Base-by-base conservation (phyloP, 2,329 filamentous ascomycete genomes). In the Exserohilum rostratum region DNA sequence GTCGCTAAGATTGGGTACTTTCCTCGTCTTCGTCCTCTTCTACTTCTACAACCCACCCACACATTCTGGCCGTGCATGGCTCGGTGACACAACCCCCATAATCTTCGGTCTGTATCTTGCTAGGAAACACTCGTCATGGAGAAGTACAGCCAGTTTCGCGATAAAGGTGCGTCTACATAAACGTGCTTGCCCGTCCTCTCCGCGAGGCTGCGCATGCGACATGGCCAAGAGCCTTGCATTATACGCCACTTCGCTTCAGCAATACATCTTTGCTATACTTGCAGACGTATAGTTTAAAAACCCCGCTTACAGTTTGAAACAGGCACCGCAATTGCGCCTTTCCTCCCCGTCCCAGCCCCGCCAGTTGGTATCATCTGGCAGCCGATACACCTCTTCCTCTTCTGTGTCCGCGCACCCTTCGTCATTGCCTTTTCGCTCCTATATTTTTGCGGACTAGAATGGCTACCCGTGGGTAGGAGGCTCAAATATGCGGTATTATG, bases 251-350 rank as follows among this genome's bases (percentile, higher is more conserved):
- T 4, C 4, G 12, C 38, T 29, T 15, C 13, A 9, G 6, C 13
- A n/a, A 25, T 10, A 3, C n/a, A 15, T 13, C 15, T 3, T 15
- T 5, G 13, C 39, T 18, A 17, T n/a, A 7, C 1, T 12, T 11
- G 13, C 25, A 29, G 3, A 42, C 22, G 9, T 29, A 15, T n/a
- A 29, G 25, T 15, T 15, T 6, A n/a, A 15, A 11, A 6, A 7
- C 10, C 18, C 5, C 25, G 53, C 63, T 69, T 50, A 70, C 45
- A 38, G 7, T 25, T 20, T 25, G 27, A 6, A 30, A 53, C 66
- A 98, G 93, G 93, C 63, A 96, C 95, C 64, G 93, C 95, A 68
- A 96, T 99, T 74, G 91, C 95, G 61, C 95, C 95, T 53, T 99
- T 99, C 80, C 88, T 98, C 58, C 93, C 95, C 13, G 84, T 93